Percentiles rank a stretch among this genome's conserved stretches.
These are phyloP conservation scores for Flaveria bidentis DNA, from an alignment of 129 eudicot genomes.

Conservation along the genomic window DNA sequence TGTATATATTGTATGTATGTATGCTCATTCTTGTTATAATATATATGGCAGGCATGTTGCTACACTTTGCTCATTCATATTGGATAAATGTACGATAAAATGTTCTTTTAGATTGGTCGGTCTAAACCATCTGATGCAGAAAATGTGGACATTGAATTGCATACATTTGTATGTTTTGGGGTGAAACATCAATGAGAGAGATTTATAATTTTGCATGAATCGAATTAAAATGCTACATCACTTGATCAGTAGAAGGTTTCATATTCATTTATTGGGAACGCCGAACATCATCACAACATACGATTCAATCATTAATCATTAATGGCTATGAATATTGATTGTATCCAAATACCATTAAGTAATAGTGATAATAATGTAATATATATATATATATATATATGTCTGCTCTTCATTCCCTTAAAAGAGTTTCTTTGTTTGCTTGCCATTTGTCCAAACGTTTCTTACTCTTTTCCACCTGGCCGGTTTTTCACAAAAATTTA, in stretches of 20 bases:
- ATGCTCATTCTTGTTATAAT: too few relatives aligned
- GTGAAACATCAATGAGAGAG: neutral
- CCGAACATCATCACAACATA: neutral
- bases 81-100: too few relatives aligned
- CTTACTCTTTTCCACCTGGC: slow-evolving; percentile 64
- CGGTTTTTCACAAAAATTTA: neutral
- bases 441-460: slow-evolving; percentile 69
- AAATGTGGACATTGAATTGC: too few relatives aligned
- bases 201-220: neutral
- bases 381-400: too few relatives aligned
- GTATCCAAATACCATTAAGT: neutral
- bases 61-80: too few relatives aligned
- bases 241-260: neutral
- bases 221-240: neutral
- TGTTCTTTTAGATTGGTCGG: too few relatives aligned
- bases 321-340: neutral
- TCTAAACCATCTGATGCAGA: too few relatives aligned
- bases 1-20: too few relatives aligned
- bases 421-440: slow-evolving; percentile 36
- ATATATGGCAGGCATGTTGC: too few relatives aligned
- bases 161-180: neutral
- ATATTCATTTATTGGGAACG: neutral
- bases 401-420: slow-evolving; percentile 25
- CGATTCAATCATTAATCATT: neutral
- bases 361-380: too few relatives aligned